phyloP scores from a whole-genome alignment of 2,329 filamentous ascomycete species.

The Nothopassalora personata region DNA sequence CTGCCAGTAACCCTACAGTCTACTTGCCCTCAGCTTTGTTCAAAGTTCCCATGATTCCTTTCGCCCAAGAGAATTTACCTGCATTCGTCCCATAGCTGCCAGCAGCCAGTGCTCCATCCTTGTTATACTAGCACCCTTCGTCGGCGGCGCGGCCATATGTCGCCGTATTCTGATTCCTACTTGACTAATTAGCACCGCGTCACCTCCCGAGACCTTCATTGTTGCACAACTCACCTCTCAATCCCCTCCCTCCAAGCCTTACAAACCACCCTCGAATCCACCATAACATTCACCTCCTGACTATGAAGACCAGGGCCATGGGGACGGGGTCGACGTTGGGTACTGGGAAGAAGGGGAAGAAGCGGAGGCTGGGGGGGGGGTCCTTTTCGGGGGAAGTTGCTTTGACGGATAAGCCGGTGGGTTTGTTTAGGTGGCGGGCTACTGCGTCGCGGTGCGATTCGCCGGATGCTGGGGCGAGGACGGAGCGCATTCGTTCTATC shows the following conservation, averaged over 20 bases:
- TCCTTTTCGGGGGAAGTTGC: conserved; percentile 44
- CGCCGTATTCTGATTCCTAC: conserved; percentile 60
- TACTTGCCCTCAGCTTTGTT: conserved; percentile 18
- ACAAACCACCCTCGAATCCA: conserved; percentile 61
- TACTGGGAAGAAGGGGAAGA: conserved; percentile 56
- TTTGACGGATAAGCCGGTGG: conserved; percentile 25
- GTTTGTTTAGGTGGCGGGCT: conserved; percentile 56
- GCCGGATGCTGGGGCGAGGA: conserved; percentile 44
- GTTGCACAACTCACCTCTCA: conserved; percentile 22
- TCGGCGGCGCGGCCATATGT: conserved; percentile 51
- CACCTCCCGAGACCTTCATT: neutral
- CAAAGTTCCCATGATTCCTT: conserved; percentile 17
- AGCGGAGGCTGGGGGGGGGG: conserved; percentile 19
- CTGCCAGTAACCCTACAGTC: conserved; percentile 3
- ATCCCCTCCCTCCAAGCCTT: conserved; percentile 24
- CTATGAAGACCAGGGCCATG: conserved; percentile 55
- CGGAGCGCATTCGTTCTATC: conserved; percentile 56
- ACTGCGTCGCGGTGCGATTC: conserved; percentile 56
- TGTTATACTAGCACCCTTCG: conserved; percentile 61
- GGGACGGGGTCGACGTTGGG: conserved; percentile 23
- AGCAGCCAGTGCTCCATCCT: conserved; percentile 34
- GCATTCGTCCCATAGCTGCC: conserved; percentile 41
- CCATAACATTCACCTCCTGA: conserved; percentile 71
- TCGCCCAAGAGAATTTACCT: conserved; percentile 20
- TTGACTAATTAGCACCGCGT: neutral